Base-by-base conservation (phyloP, 2,329 filamentous ascomycete species). In the Paracorniculantispora psalliotae region DNA sequence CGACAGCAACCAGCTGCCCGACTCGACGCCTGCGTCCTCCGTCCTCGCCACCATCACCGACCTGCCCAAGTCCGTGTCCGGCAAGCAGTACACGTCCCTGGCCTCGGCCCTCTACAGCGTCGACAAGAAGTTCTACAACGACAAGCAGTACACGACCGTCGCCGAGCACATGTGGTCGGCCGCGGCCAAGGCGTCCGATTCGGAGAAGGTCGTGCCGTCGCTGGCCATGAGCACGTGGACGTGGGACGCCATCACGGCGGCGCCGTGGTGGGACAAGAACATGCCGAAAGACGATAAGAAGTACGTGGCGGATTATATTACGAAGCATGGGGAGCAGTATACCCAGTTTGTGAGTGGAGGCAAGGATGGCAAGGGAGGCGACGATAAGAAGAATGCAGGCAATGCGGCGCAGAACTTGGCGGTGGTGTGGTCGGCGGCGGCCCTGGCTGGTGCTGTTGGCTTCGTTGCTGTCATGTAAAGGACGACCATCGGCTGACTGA, bases 81-180 rank as follows among this genome's bases (percentile, higher is more conserved):
- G 37, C 51, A 12, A n/a, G 25, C 51, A 23, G 17, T 54, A 54
- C 51, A 54, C 51, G 9, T 44, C 51, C 2, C 51, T 54, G 23
- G 51, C 51, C 4, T 59, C 55, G 23, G 62, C 61, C 4, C 52
- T 63, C 25, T 62, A 57, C 48, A 56, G 59, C 15, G 61, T 62
- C 44, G 57, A 64, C 2, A 23, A 33, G 13, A 54, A 51, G 30
- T 64, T 59, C 48, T 43, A 15, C 43, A 55, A 58, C 51, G 54
- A 52, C 37, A 25, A 48, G 2, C 39, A 49, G 33, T 63, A 48
- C 53, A 55, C 48, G 19, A 61, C 62, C 19, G 58, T 64, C 37
- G 50, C 55, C 48, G 52, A 51, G 17, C 56, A 64, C 60, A 57
- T 63, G 35, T 62, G 48, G 52, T 59, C 61, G 35, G 63, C 61